Base-by-base conservation (phyloP, 2,329 filamentous ascomycete genomes). In the Nemania sp. region DNA sequence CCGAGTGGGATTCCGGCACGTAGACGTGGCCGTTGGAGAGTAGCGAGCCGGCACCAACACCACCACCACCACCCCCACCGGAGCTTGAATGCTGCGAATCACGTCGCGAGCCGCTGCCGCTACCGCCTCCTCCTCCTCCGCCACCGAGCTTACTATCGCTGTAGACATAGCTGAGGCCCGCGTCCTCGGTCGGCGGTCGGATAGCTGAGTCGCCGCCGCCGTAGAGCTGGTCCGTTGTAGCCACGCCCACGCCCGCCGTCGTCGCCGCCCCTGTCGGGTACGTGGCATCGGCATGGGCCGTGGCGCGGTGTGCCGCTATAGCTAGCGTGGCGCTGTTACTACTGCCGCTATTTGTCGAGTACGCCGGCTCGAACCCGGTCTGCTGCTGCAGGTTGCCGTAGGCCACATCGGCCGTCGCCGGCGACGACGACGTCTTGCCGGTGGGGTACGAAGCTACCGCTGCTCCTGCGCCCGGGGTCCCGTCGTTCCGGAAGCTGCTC, bases 1-100 rank as follows among this genome's bases (percentile, higher is more conserved):
- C 45, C 26, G 76, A 72, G 27, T 76, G 74, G 0, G 73, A 72
- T 3, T 77, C 75, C 3, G 78, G 77, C 0, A 80, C 76, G 67
- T 80, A 80, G 52, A 76, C 64, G 24, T 80, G 78, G 15, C 79
- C 78, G 68, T 79, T 79, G 51, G 77, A 69, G 2, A 79, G 74
- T 5, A 76, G 64, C 3, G 75, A 73, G 18, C 66, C 70, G 57
- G 69, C 63, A 10, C 15, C 15, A 53, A 64, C 69, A 27, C 62
- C 68, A 10, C 72, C 70, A n/a, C 73, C 69, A 57, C 71, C 67
- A 7, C 73, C 70, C 20, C 71, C 69, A 57, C 72, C 70, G 20
- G 72, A 68, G 62, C 71, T 73, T 2, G 76, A 74, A 11, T 73
- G 73, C 0, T 73, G 73, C 0, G 74, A 75, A 24, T 73, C 73